phyloP scores from a whole-genome alignment of 192 early-diverging fungal species.

The Geranomyces variabilis region DNA sequence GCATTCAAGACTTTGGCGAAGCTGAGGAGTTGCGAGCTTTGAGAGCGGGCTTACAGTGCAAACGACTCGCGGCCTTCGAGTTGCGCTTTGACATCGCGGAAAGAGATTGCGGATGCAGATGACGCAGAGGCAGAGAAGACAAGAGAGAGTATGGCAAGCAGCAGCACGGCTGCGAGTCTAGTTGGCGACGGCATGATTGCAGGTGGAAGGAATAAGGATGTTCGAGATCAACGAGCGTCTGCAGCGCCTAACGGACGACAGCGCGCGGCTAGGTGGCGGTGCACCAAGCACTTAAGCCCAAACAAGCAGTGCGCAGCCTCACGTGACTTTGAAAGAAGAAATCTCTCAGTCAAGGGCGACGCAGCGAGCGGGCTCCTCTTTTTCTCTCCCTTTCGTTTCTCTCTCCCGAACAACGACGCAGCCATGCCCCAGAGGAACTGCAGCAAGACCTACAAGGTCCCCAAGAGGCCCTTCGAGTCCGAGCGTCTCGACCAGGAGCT shows the following conservation, averaged over 20 bases:
- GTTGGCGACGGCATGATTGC: too few relatives aligned
- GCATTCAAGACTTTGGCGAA: too few relatives aligned
- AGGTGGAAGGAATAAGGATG: too few relatives aligned
- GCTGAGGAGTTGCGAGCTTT: neutral
- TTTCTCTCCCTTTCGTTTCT: neutral
- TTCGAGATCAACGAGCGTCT: too few relatives aligned
- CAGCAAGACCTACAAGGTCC: slow-evolving; percentile 63
- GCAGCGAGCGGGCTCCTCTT: slow-evolving; percentile 2
- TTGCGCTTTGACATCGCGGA: neutral
- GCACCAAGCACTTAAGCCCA: too few relatives aligned
- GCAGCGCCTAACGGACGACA: too few relatives aligned
- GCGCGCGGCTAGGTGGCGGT: too few relatives aligned
- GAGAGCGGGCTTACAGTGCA: neutral
- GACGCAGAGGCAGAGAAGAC: neutral
- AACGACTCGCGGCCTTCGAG: neutral
- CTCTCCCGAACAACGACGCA: neutral
- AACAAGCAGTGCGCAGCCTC: too few relatives aligned
- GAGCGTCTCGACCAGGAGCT: slow-evolving; percentile 90
- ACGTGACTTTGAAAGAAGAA: too few relatives aligned
- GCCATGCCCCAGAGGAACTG: slow-evolving; percentile 45
- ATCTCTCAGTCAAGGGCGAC: too few relatives aligned
- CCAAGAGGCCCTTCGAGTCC: slow-evolving; percentile 93
- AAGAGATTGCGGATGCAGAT: too few relatives aligned
- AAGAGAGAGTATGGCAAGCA: neutral
- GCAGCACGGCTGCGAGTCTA: too few relatives aligned